phyloP scores from a whole-genome alignment of 2,329 filamentous ascomycete genomes.

The Xylariales sp. region DNA sequence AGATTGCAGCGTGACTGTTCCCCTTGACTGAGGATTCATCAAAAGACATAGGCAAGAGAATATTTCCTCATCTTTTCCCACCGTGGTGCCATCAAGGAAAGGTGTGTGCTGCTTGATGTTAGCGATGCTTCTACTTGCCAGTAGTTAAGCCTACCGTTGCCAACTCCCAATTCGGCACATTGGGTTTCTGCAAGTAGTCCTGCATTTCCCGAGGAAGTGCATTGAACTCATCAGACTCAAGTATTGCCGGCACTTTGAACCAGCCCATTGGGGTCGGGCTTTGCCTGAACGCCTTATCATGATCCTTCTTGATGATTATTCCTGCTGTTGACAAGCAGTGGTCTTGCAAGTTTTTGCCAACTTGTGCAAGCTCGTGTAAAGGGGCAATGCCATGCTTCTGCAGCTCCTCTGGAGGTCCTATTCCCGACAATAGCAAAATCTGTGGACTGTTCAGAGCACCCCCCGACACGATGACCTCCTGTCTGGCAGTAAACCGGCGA shows the following conservation, averaged over 20 bases:
- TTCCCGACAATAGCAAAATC: constrained; percentile 25
- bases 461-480: constrained; percentile 23
- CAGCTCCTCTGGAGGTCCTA: constrained; percentile 20
- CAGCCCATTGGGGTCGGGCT: constrained; percentile 26
- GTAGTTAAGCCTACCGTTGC: constrained; percentile 11
- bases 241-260: constrained; percentile 26
- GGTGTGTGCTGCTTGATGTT: constrained; percentile 11
- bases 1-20: constrained; percentile 17
- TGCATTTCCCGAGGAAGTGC: constrained; percentile 11
- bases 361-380: constrained; percentile 19
- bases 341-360: constrained; percentile 23
- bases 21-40: constrained; percentile 17
- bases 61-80: constrained; percentile 13
- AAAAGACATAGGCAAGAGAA: constrained; percentile 12
- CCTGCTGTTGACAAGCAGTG: constrained; percentile 15
- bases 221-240: constrained; percentile 13
- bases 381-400: constrained; percentile 16
- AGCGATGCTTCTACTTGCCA: background rate
- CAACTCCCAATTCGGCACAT: constrained; percentile 17
- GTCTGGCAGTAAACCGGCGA: constrained; percentile 9
- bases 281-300: constrained; percentile 8
- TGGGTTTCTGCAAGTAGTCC: constrained; percentile 8
- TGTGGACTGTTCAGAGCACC: constrained; percentile 23
- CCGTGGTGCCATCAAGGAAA: constrained; percentile 9
- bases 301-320: constrained; percentile 19